Conservation (phyloP, 176 grass and related monocot species). For the Saccharum officinarum region DNA sequence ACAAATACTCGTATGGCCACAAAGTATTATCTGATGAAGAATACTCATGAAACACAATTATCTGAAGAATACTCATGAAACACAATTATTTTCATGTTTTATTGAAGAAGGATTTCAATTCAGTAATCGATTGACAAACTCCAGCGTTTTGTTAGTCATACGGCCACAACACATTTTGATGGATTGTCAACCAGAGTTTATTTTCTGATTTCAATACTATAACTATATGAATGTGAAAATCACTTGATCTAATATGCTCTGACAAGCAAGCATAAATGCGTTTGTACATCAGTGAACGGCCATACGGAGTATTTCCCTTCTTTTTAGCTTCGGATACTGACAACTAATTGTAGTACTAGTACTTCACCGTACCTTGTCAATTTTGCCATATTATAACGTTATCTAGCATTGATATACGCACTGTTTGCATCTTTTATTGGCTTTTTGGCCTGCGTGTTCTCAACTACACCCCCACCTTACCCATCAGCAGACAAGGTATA, state of each 20-base stretch:
- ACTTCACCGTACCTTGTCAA: neutral
- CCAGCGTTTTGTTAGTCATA: neutral
- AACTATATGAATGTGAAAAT: too few species aligned
- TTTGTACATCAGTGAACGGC: neutral
- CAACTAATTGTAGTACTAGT: neutral
- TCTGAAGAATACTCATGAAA: neutral
- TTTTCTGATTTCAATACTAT: neutral
- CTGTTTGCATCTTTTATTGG: neutral
- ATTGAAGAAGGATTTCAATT: neutral
- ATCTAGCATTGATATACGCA: neutral
- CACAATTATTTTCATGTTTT: neutral
- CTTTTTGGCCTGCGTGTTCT: neutral
- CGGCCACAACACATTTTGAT: neutral
- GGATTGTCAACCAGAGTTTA: neutral
- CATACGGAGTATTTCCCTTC: neutral
- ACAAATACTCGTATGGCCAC: too few species aligned
- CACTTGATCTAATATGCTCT: neutral
- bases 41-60: neutral
- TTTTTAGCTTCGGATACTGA: neutral
- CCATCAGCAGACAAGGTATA: too few species aligned
- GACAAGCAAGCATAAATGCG: neutral
- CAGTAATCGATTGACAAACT: neutral
- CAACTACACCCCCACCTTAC: too few species aligned
- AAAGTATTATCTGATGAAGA: neutral
- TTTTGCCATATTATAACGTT: neutral